Conservation (phyloP, 148 eudicot genomes). For the Fagopyrum tataricum region DNA sequence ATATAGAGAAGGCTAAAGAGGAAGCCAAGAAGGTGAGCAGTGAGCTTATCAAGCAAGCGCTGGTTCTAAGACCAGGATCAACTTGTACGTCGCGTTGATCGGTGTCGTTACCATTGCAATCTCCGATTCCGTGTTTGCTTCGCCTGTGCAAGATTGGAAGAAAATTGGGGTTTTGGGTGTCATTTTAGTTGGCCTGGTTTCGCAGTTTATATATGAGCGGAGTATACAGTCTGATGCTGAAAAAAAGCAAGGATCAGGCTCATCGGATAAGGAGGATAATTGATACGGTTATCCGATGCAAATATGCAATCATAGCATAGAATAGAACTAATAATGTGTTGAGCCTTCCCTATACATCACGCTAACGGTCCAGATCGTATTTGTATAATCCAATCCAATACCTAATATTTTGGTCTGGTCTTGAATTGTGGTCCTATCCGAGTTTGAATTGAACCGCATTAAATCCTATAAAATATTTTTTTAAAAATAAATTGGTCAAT, state of each 20-base stretch:
- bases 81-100: conserved; percentile 57
- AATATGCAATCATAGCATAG: too few relatives aligned
- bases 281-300: conserved; percentile 23
- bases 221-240: conserved; percentile 40
- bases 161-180: conserved; percentile 46
- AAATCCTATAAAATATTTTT: too few relatives aligned
- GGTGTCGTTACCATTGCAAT: conserved; percentile 41
- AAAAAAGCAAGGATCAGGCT: conserved; percentile 14
- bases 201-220: conserved; percentile 66
- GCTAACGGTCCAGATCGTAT: too few relatives aligned
- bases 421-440: too few relatives aligned
- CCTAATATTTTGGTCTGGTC: too few relatives aligned
- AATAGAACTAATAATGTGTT: too few relatives aligned
- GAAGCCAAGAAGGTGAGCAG: conserved; percentile 38
- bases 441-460: too few relatives aligned
- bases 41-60: conserved; percentile 40
- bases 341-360: too few relatives aligned
- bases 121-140: conserved; percentile 44
- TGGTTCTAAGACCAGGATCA: conserved; percentile 49
- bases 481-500: too few relatives aligned
- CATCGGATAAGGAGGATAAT: conserved; percentile 28
- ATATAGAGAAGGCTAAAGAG: conserved; percentile 44
- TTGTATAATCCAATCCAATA: too few relatives aligned
- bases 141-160: conserved; percentile 40
- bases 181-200: conserved; percentile 52